Evolutionary conservation across 1,284 basidiomycete genomes (phyloP).

Genomic region (Ceratobasidium papillatum): DNA sequence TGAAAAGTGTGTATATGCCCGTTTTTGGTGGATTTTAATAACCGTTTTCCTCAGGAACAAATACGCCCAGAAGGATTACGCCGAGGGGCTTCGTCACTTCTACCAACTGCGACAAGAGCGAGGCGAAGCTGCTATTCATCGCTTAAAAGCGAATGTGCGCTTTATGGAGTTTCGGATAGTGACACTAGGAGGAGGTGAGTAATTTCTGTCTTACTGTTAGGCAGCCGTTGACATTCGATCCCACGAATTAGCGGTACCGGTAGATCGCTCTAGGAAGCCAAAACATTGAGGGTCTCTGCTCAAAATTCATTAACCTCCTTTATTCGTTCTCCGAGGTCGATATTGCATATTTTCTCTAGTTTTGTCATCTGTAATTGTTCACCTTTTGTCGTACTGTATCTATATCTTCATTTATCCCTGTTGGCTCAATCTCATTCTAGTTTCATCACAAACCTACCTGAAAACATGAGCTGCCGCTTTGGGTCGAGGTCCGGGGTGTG

Average conservation of each 20-base stretch:
- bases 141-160: slow-evolving; percentile 9
- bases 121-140: slow-evolving; percentile 4
- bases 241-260: neutral
- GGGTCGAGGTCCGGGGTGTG: too few relatives aligned
- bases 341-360: neutral
- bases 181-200: slow-evolving; percentile 11
- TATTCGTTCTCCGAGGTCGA: too few relatives aligned
- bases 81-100: slow-evolving; percentile 5
- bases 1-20: neutral
- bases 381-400: neutral
- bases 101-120: neutral
- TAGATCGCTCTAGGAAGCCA: neutral
- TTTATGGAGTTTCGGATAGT: slow-evolving; percentile 17
- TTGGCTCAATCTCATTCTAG: too few relatives aligned
- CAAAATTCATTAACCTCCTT: neutral
- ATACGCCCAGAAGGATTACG: slow-evolving; percentile 16
- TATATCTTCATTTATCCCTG: neutral
- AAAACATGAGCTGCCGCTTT: too few relatives aligned
- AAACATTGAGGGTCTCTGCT: neutral
- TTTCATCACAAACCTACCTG: too few relatives aligned
- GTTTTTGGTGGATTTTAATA: neutral
- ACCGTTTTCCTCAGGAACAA: neutral
- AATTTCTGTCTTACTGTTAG: neutral
- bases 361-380: neutral
- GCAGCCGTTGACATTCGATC: neutral